Base-by-base conservation (phyloP, 768 basidiomycete genomes). In the Nevesoporus exiguus region DNA sequence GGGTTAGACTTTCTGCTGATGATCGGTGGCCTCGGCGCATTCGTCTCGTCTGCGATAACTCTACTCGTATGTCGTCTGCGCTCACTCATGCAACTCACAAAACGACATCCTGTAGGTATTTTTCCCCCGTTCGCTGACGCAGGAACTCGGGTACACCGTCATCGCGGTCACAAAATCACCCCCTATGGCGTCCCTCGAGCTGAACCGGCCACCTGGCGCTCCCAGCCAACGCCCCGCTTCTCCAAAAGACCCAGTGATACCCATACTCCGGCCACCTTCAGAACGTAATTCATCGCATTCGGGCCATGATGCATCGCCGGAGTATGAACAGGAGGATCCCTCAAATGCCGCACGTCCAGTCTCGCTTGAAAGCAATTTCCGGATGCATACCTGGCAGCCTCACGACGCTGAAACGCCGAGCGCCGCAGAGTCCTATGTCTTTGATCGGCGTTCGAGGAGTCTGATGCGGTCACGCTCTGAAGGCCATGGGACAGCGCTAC, bases 41-140 rank as follows among this genome's bases (percentile, higher is more conserved):
- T 91, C 62, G 76, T 89, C 21, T 92, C 90, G 4, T 90, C 90
- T 24, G 82, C 83, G 17, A 87, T 92, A 22, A 93, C 90, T 4
- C 76, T 93, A 30, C 76, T 92, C 30, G 90, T 90, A 63, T 63
- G 83, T 69, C 45, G 15, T 45, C 19, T 24, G 22, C 25, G n/a
- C 37, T 22, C 41, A 45, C 29, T 17, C 31, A 7, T 33, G 27
- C n/a, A 42, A 33, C 21, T 19, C 41, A 21, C 27, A 5, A 37
- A 22, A 42, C 44, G 42, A 34, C 47, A 7, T 40, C 34, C 29
- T 27, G 7, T 33, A 88, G 86, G 79, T 90, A 40, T 90, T 90
- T 73, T 90, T 90, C 74, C 88, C 88, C 33, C 86, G 86, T 42
- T 87, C 87, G 3, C 76, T 88, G 51, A 79, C 80, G 4, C 75